Evolutionary conservation across 345 rosid genomes (phyloP), one percentile per base, ranked within the genome.

Genomic region (Geranium brycei): DNA sequence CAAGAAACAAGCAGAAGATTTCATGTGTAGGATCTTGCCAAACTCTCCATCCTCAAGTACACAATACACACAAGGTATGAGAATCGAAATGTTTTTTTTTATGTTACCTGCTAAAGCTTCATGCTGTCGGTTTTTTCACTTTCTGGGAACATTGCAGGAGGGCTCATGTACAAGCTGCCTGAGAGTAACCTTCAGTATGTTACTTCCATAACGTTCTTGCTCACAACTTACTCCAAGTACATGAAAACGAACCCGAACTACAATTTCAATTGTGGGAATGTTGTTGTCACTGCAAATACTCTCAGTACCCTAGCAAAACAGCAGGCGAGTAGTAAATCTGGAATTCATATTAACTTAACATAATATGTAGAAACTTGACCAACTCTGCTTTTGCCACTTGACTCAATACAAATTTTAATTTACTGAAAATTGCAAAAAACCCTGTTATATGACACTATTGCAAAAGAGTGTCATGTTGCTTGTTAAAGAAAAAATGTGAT

Each of bases 1-100:
- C 76, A 80, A 77, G 69, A 83, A 75, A 69, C 71, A 84, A 75
- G 84, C 98, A 11, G 95, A 91, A 70, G 80, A 73, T 60, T 91
- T 91, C 85, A 84, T 91, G 80, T 91, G 98, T 79, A 65, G 74
- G 69, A 91, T 84, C 64, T 76, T 91, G n/a, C 98, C 92, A 51
- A 67, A 83, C 56, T 85, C 98, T 60, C 96, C 98, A 3, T 87
- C 71, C 1, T 75, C 87, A 18, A 82, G 83, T 2, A 89, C 96
- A 14, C 86, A 85, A 63, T 91, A 91, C 72, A 89, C 96, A 56
- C 96, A 85, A 77, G 98, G 98, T 87, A 58, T 59, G 1, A 11
- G 32, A 19, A 17, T 17, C 10, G n/a, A 1, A 58, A 7, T 2
- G n/a, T n/a, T n/a, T 47, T 47, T 38, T 10, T 38, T 0, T 47